A percentile compares a stretch with the other conserved stretches of the same genome.
Conservation (phyloP, 2,329 filamentous ascomycete species). For the Microsporum audouinii region DNA sequence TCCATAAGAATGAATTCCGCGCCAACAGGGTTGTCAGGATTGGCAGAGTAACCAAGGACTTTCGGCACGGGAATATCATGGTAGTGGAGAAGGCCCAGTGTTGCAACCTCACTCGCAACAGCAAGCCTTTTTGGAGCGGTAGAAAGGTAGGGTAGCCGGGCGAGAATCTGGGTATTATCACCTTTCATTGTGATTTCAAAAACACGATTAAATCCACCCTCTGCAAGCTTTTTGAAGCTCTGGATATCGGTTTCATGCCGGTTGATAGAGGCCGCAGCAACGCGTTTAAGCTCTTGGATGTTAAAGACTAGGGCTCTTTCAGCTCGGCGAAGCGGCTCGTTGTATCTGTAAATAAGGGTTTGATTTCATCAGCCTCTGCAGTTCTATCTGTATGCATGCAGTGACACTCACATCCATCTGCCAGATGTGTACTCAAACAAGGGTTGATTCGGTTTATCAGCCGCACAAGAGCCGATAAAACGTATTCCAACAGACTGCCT, state of each 20-base stretch:
- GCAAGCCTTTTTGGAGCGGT: neutral
- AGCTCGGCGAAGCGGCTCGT: neutral
- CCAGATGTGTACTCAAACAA: slow-evolving; percentile 6
- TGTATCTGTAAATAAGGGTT: slow-evolving; percentile 5
- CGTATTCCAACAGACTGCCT: neutral
- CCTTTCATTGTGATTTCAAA: neutral
- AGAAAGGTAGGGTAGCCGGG: neutral
- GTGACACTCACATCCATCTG: slow-evolving; percentile 3
- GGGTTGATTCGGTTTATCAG: neutral
- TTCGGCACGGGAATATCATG: neutral
- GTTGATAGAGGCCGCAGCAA: neutral
- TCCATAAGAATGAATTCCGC: neutral
- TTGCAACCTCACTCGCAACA: neutral
- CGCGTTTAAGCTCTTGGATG: neutral
- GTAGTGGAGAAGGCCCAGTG: neutral
- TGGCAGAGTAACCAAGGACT: neutral
- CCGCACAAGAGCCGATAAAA: neutral
- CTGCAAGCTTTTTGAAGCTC: neutral
- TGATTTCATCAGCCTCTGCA: neutral
- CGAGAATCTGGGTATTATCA: neutral
- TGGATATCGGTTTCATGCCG: neutral
- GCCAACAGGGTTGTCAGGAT: neutral
- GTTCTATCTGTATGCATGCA: too few species aligned
- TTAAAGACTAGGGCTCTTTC: slow-evolving; percentile 6
- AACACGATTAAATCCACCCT: neutral